Conservation (phyloP, 2,329 filamentous ascomycete genomes). For the Arthrobotrys conoides region DNA sequence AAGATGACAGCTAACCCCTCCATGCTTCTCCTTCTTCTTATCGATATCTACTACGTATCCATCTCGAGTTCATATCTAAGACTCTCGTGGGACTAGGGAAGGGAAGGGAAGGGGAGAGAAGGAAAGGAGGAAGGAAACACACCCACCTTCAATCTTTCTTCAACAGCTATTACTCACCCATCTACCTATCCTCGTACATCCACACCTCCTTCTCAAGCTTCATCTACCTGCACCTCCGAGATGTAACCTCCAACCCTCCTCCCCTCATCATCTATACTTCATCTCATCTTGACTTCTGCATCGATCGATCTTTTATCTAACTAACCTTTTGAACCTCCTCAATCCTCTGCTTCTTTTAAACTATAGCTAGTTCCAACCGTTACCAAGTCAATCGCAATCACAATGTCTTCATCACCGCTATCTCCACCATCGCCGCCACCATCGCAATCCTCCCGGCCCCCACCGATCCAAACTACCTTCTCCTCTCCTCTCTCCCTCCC, state of each 20-base stretch:
- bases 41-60: too few species aligned
- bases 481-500: constrained; percentile 20
- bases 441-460: neutral
- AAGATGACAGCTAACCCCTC: too few species aligned
- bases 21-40: too few species aligned
- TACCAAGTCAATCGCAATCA: constrained; percentile 1
- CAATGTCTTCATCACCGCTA: constrained; percentile 27
- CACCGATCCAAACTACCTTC: constrained; percentile 39
- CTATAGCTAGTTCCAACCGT: neutral
- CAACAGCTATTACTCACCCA: neutral
- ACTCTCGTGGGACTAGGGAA: too few species aligned
- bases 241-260: constrained; percentile 4
- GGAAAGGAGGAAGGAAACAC: too few species aligned
- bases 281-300: neutral
- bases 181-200: neutral
- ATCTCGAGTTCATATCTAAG: too few species aligned
- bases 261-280: neutral
- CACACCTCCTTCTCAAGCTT: neutral
- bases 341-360: neutral
- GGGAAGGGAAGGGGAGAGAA: too few species aligned
- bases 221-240: constrained; percentile 9
- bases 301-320: neutral
- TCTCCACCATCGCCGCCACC: constrained; percentile 7
- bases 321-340: neutral
- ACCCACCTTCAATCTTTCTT: neutral